A percentile compares a stretch with the other conserved stretches of the same genome.
Conservation (phyloP, 202 grass and related monocot genomes). For the Schoenoplectus triqueter region DNA sequence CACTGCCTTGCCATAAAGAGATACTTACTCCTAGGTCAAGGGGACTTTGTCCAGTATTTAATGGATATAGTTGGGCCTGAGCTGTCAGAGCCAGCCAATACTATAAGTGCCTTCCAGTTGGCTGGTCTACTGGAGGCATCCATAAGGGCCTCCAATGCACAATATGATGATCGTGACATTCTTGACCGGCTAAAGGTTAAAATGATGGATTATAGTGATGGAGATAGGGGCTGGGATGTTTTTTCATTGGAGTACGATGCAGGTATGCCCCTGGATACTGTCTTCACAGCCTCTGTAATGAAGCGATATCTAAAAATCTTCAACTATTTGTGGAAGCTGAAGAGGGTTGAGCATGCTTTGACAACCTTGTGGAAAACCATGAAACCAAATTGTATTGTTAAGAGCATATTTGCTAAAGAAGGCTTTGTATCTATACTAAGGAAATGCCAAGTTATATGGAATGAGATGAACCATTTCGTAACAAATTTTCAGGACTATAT, state of each 20-base stretch:
- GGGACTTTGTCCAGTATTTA: slow-evolving; percentile 95
- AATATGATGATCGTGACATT: slow-evolving; percentile 90
- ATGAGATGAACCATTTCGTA: slow-evolving; percentile 97
- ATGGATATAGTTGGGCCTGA: slow-evolving; percentile 94
- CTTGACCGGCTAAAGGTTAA: slow-evolving; percentile 87
- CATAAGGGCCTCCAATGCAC: slow-evolving; percentile 83
- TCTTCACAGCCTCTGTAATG: slow-evolving; percentile 89
- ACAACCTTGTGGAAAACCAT: slow-evolving; percentile 89
- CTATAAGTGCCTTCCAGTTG: slow-evolving; percentile 90
- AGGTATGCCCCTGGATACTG: slow-evolving; percentile 76
- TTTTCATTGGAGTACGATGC: slow-evolving; percentile 96
- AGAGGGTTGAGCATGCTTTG: slow-evolving; percentile 78
- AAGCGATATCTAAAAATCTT: slow-evolving; percentile 92
- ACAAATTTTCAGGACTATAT: slow-evolving; percentile 96
- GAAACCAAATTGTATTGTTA: slow-evolving; percentile 94
- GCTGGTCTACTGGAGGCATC: slow-evolving; percentile 83
- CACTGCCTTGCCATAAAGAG: slow-evolving; percentile 93
- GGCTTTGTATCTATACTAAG: slow-evolving; percentile 71
- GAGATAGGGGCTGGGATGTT: slow-evolving; percentile 92
- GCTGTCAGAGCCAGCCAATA: slow-evolving; percentile 90
- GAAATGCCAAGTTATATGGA: slow-evolving; percentile 91
- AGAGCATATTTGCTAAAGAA: slow-evolving; percentile 82
- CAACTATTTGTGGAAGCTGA: slow-evolving; percentile 95
- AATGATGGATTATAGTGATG: slow-evolving; percentile 95
- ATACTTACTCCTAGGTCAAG: slow-evolving; percentile 97